Evolutionary conservation across 371 early-diverging fungal species (phyloP).

Genomic region (Mucor saturninus): DNA sequence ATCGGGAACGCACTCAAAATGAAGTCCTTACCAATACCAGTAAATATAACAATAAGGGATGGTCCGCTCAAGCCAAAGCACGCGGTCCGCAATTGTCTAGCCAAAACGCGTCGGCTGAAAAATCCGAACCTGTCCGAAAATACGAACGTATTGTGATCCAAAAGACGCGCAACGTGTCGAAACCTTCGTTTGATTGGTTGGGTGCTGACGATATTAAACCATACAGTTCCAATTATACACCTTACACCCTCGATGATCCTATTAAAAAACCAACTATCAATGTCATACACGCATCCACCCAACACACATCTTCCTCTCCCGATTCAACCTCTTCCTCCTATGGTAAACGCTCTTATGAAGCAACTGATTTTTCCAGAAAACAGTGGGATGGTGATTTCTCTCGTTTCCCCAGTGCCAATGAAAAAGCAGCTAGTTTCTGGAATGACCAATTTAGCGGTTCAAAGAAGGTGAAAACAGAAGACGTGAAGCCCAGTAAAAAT

Average conservation of each 20-base stretch:
- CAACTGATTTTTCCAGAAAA: not conserved
- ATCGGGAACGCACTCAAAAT: not conserved
- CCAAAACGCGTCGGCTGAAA: conserved; percentile 5
- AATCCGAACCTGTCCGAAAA: not conserved
- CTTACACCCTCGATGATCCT: not conserved
- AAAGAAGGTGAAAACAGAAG: not conserved
- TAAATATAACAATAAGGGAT: conserved; percentile 22
- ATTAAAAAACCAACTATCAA: not conserved
- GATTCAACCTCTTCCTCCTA: too few relatives aligned
- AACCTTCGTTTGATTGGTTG: conserved; percentile 21
- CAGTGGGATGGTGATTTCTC: not conserved
- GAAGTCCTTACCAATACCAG: conserved; percentile 20
- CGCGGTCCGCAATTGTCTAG: conserved; percentile 19
- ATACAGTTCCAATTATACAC: conserved; percentile 15
- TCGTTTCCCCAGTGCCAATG: not conserved
- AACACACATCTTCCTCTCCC: not conserved
- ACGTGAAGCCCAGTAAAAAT: not conserved
- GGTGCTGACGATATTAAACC: conserved; percentile 25
- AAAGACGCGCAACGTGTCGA: not conserved
- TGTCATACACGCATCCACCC: too few relatives aligned
- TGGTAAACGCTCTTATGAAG: not conserved
- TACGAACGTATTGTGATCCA: conserved; percentile 8
- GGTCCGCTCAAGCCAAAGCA: conserved; percentile 11
- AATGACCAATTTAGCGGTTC: too few relatives aligned
- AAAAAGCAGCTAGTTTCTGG: too few relatives aligned